phyloP scores from a whole-genome alignment of 345 rosid genomes.

The Turnera subulata region DNA sequence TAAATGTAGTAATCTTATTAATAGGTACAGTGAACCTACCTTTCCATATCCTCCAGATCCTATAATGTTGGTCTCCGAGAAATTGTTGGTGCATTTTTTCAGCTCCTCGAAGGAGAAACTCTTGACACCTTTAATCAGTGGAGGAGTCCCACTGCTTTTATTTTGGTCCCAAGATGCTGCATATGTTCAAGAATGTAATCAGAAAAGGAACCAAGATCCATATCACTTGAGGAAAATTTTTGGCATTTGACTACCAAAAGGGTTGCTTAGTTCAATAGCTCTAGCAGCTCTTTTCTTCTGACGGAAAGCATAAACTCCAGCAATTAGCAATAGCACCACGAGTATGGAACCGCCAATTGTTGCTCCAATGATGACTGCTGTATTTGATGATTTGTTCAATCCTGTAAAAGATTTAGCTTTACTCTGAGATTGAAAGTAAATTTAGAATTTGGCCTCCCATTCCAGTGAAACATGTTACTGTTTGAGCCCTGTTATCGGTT shows the following conservation, averaged over 20 bases:
- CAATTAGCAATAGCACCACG: background rate
- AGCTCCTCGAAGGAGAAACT: constrained; percentile 13
- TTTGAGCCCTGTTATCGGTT: no score
- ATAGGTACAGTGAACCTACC: background rate
- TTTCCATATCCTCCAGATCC: constrained; percentile 13
- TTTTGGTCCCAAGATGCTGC: constrained; percentile 12
- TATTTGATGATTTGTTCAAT: constrained; percentile 3
- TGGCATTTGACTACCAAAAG: background rate
- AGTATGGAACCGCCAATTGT: constrained; percentile 5
- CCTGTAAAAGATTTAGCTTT: background rate
- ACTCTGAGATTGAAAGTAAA: background rate
- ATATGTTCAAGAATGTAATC: background rate
- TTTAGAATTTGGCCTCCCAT: background rate
- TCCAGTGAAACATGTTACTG: no score
- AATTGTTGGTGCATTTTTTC: constrained; percentile 5
- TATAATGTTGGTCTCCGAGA: background rate
- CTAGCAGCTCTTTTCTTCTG: constrained; percentile 3
- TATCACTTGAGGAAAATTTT: no score
- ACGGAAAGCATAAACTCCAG: constrained; percentile 9
- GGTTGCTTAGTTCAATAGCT: background rate
- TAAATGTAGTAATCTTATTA: background rate
- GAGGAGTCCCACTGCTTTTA: background rate
- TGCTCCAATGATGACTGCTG: constrained; percentile 7
- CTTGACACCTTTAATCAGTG: background rate
- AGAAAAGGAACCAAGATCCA: background rate